Evolutionary conservation across 257 asterid genomes (phyloP), one percentile per base, ranked within the genome.

Genomic region (Euphrasia confusa): DNA sequence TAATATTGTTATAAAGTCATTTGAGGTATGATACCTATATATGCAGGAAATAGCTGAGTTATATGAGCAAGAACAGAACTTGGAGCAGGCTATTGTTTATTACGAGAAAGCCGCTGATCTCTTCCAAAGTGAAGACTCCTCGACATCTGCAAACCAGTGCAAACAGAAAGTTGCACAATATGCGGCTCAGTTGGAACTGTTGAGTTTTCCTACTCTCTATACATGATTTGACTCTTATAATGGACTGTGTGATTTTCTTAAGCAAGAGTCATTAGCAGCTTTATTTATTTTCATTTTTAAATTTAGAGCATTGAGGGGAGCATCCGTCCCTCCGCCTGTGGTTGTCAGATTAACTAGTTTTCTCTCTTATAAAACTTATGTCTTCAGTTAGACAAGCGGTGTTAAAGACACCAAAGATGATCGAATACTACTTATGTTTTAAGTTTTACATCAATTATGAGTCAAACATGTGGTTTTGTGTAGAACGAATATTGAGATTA

Each of bases 101-200:
- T 91, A 78, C 71, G 98, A 86, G 61, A 84, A 68, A 71, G 96
- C 98, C 58, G 81, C 88, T 69, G 98, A 91, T 75, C 92, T 85
- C 78, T 91, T 81, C 83, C 85, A 81, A 76, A 82, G 88, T 77
- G 96, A 91, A 77, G 95, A 86, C 54, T 85, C 75, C 17, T 80
- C 88, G 55, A 78, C 96, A 56, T 63, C 92, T 47, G 96, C 96
- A 67, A 91, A 86, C 75, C 98, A 88, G 69, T 91, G 98, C 94
- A 86, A 81, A 77, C 92, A 80, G 81, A 88, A 88, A 81, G 71
- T 88, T 68, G 96, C 98, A 5, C 94, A 91, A 71, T 85, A 75
- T 66, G 90, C 98, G 28, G 88, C 98, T 67, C 95, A 84, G 61
- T 66, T 91, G 59, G 95, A 91, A 77, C 93, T 83, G 98, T 91